phyloP scores from a whole-genome alignment of 2,329 filamentous ascomycete genomes.

The Zopfia rhizophila region DNA sequence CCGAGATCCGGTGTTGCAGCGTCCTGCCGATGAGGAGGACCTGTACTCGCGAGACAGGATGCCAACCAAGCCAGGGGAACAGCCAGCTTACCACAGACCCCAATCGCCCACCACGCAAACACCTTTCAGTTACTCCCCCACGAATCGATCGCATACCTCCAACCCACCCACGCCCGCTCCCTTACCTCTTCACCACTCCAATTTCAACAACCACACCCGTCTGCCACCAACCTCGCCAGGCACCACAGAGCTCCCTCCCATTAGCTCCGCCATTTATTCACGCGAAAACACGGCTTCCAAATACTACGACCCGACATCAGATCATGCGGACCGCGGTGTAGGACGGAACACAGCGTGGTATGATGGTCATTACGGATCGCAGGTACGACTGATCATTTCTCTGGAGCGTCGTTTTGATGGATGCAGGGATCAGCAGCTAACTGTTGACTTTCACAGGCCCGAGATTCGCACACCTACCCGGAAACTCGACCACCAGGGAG shows the following conservation, averaged over 20 bases:
- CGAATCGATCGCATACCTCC: conserved; percentile 47
- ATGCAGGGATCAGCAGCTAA: conserved; percentile 35
- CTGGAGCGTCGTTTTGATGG: conserved; percentile 7
- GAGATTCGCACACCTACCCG: conserved; percentile 47
- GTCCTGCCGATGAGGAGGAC: conserved; percentile 42
- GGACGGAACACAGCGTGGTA: conserved; percentile 44
- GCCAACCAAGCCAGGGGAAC: conserved; percentile 44
- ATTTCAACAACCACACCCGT: conserved; percentile 34
- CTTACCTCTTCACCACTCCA: conserved; percentile 39
- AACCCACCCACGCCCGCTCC: conserved; percentile 44
- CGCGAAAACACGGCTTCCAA: conserved; percentile 55
- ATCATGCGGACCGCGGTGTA: conserved; percentile 52
- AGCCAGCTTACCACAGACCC: conserved; percentile 45
- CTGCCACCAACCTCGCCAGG: conserved; percentile 49
- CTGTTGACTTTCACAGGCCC: conserved; percentile 33
- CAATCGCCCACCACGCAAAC: conserved; percentile 51
- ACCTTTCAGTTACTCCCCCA: conserved; percentile 37
- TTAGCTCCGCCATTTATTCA: conserved; percentile 50
- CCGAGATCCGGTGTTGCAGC: conserved; percentile 41
- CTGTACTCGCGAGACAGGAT: conserved; percentile 44
- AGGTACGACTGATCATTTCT: conserved; percentile 35
- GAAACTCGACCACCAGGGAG: conserved; percentile 44
- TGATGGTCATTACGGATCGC: conserved; percentile 44
- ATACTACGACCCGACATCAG: conserved; percentile 63
- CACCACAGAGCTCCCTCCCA: conserved; percentile 52